Evolutionary conservation across 495 filamentous ascomycete genomes (phyloP).

Genomic region (Evernia prunastri): DNA sequence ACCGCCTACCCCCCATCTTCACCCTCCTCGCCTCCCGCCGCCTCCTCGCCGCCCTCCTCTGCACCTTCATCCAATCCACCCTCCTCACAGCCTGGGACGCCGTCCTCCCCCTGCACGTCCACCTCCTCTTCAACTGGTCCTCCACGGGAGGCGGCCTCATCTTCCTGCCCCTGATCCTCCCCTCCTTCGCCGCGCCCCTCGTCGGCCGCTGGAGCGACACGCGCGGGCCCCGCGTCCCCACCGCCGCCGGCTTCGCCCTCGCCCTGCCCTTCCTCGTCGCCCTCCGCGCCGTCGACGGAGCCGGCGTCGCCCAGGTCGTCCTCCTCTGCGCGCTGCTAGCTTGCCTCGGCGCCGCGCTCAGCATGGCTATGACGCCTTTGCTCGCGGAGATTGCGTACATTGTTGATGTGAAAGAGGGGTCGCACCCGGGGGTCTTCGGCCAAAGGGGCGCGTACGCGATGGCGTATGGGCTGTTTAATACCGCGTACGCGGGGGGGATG

Average conservation of each 20-base stretch:
- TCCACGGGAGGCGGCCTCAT: constrained; percentile 58
- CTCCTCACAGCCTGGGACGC: constrained; percentile 53
- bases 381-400: constrained; percentile 64
- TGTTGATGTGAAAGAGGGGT: constrained; percentile 50
- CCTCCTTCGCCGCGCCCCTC: constrained; percentile 52
- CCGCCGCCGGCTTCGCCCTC: constrained; percentile 54
- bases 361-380: constrained; percentile 54
- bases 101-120: constrained; percentile 51
- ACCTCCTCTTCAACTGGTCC: constrained; percentile 50
- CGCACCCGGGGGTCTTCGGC: constrained; percentile 45
- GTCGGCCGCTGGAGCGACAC: constrained; percentile 53
- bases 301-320: constrained; percentile 56
- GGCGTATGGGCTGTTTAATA: constrained; percentile 48
- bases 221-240: constrained; percentile 55
- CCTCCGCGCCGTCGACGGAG: constrained; percentile 59
- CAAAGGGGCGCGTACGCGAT: constrained; percentile 51
- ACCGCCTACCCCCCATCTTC: constrained; percentile 28
- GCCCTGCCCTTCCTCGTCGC: constrained; percentile 54
- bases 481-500: constrained; percentile 54
- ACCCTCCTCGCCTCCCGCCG: constrained; percentile 52
- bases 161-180: constrained; percentile 56
- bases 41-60: constrained; percentile 50
- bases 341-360: constrained; percentile 52
- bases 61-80: constrained; percentile 50
- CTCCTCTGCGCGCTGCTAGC: constrained; percentile 64